These are phyloP conservation scores for Ustilago tritici DNA, from an alignment of 1,284 basidiomycete species.

Conservation along the genomic window DNA sequence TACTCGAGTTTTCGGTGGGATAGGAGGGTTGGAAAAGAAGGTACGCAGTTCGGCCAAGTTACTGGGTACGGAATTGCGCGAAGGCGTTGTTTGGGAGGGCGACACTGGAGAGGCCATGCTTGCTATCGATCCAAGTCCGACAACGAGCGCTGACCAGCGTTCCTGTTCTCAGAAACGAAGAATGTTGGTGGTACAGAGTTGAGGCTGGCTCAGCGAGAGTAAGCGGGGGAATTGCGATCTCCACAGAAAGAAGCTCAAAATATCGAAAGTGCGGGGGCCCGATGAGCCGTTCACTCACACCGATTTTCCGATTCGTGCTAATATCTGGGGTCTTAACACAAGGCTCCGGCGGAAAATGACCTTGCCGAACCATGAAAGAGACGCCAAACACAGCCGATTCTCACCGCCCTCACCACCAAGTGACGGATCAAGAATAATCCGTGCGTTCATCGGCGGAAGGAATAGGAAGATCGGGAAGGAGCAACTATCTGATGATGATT, in stretches of 20 bases:
- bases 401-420: not conserved
- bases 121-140: too few relatives aligned
- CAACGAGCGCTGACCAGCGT: too few relatives aligned
- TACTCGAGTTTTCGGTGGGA: slow-evolving; percentile 38
- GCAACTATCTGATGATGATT: too few relatives aligned
- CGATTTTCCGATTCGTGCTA: not conserved
- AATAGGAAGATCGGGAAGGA: too few relatives aligned
- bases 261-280: slow-evolving; percentile 1
- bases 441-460: too few relatives aligned
- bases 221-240: not conserved
- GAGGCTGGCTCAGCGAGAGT: too few relatives aligned
- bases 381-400: too few relatives aligned
- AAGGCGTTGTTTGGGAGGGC: slow-evolving; percentile 38
- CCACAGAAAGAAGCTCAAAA: not conserved
- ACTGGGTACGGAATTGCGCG: slow-evolving; percentile 14
- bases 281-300: not conserved
- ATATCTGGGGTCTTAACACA: not conserved
- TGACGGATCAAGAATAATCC: too few relatives aligned
- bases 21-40: slow-evolving; percentile 27
- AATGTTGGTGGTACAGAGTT: not conserved
- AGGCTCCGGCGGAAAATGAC: not conserved
- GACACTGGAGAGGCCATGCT: slow-evolving; percentile 45
- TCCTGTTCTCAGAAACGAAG: not conserved
- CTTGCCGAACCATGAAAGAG: not conserved
- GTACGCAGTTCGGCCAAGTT: slow-evolving; percentile 18